A percentile compares a stretch with the other conserved stretches of the same genome.
These are phyloP conservation scores for Cadophora luteo-olivacea DNA, from an alignment of 2,329 filamentous ascomycete genomes.

Conservation along the genomic window DNA sequence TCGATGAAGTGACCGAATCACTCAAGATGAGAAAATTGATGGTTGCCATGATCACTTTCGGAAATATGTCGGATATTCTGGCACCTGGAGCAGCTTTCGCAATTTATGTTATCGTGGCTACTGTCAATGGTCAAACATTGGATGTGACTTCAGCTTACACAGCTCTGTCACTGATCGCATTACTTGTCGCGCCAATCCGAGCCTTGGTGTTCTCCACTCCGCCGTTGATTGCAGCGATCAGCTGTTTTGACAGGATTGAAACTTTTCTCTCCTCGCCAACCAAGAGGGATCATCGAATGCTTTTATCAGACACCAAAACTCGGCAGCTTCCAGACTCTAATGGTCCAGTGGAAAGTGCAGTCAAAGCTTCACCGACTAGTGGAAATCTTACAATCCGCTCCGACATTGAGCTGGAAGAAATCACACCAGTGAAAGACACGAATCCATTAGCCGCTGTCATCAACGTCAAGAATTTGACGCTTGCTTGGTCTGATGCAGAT, in stretches of 20 bases:
- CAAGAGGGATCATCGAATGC: constrained; percentile 28
- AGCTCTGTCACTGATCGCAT: constrained; percentile 49
- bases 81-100: constrained; percentile 49
- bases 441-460: constrained; percentile 28
- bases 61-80: constrained; percentile 37
- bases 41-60: constrained; percentile 30
- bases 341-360: neutral
- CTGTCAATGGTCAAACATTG: constrained; percentile 40
- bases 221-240: constrained; percentile 46
- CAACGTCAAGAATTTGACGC: constrained; percentile 32
- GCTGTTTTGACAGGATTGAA: constrained; percentile 50
- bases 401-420: constrained; percentile 29
- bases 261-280: constrained; percentile 40
- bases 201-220: constrained; percentile 49
- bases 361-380: neutral
- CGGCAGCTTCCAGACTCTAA: too few relatives aligned
- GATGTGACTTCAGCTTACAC: constrained; percentile 47
- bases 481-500: constrained; percentile 25
- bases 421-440: constrained; percentile 10
- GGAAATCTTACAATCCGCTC: neutral
- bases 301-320: neutral
- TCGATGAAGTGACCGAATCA: constrained; percentile 32
- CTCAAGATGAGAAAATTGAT: constrained; percentile 33
- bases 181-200: constrained; percentile 49
- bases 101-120: constrained; percentile 45